Percentiles rank a stretch among this genome's conserved stretches.
Evolutionary conservation across 83 land plant species (phyloP).

Genomic region (Diphasiastrum complanatum): DNA sequence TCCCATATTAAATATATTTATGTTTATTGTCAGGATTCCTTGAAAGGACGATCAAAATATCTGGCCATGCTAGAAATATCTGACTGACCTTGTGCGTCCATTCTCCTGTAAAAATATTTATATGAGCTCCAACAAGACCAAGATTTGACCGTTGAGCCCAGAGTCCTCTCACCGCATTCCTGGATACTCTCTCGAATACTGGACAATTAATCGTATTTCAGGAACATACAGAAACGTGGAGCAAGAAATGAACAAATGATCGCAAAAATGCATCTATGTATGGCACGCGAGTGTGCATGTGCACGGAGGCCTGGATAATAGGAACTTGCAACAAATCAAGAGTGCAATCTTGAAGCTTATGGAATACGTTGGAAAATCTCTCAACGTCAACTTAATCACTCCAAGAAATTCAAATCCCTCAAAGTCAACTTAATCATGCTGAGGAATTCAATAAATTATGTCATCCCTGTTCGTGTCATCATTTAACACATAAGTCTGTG

Average conservation of each 20-base stretch:
- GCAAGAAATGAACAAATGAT: neutral
- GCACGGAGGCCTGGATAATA: no score
- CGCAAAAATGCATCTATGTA: no score
- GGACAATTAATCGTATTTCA: constrained; percentile 11
- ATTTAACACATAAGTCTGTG: no score
- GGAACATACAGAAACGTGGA: neutral
- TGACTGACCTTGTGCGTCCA: constrained; percentile 91
- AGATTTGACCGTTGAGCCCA: constrained; percentile 91
- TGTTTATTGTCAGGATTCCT: neutral
- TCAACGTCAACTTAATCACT: no score
- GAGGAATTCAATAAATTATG: no score
- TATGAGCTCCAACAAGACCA: constrained; percentile 95
- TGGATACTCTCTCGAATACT: constrained; percentile 94
- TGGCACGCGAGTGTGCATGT: no score
- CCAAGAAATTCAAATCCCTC: no score
- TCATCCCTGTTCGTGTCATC: no score
- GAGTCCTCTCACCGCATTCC: constrained; percentile 82
- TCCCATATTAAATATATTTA: neutral
- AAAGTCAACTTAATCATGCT: no score
- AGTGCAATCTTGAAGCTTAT: no score
- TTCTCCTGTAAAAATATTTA: constrained; percentile 92
- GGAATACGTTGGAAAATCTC: no score
- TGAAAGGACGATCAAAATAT: neutral
- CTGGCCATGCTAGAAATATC: neutral
- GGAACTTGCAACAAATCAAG: no score